Evolutionary conservation across 257 asterid species (phyloP), one percentile per base, ranked within the genome.

Genomic region (Ilex asprella): DNA sequence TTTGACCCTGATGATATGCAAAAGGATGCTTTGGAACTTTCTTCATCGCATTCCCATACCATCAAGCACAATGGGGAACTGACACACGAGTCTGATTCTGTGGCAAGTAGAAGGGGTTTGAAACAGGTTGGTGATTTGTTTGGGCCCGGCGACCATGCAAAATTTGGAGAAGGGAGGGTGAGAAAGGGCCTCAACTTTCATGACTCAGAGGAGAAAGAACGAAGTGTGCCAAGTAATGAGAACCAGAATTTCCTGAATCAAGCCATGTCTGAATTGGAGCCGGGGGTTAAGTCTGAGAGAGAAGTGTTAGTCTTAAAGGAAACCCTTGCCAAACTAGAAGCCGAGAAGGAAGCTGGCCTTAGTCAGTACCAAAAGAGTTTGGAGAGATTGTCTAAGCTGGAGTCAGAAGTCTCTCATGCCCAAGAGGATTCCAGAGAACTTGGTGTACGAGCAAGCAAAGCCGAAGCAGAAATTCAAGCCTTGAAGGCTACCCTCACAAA

Each of bases 321-420:
- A 78, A 82, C 87, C 61, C 73, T 85, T 60, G 78, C 89, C 68
- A 81, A 82, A 72, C 78, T 89, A 62, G 94, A 93, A 86, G 88
- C 86, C 46, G 95, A 93, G 78, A 89, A 87, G 80, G 95, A 89
- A 76, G 87, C 88, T 61, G 90, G 94, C 49, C 76, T 78, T 68
- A 67, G 65, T 56, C 88, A 87, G 66, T 84, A 84, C 77, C 87
- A 79, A 75, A 78, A 79, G 73, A 78, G 83, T 68, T 70, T 80
- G 76, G 90, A 84, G 63, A 86, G 78, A 67, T 60, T 89, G 49
- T 82, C 95, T 27, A 73, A 71, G 61, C 88, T 89, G 53, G 88
- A 85, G 66, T 62, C 81, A 49, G 88, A 84, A 68, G 75, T 85
- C 21, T 74, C 91, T 31, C 86, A 78, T 73, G 83, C 84, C 57